These are phyloP conservation scores for Sporothrix dimorphospora DNA, from an alignment of 2,329 filamentous ascomycete species.

Conservation along the genomic window DNA sequence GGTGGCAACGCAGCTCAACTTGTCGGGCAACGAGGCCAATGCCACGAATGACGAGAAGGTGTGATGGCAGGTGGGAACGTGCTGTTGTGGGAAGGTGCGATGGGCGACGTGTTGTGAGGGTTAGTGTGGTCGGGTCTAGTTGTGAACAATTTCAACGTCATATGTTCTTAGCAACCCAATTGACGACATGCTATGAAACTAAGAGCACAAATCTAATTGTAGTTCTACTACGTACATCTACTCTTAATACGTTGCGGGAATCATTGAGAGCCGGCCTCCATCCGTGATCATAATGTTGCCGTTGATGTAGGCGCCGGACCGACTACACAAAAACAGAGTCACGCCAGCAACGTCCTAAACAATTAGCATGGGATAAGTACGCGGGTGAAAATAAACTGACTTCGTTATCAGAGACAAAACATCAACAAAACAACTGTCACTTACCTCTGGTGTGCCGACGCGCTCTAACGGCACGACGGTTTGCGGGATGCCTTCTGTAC, in stretches of 20 bases:
- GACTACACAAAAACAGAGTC: constrained; percentile 16
- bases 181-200: no score
- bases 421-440: not conserved
- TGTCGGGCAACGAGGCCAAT: constrained; percentile 4
- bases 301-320: constrained; percentile 19
- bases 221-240: not conserved
- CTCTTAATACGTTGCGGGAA: not conserved
- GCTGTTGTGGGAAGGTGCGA: not conserved
- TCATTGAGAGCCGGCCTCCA: constrained; percentile 6
- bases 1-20: constrained; percentile 30
- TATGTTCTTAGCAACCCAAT: not conserved
- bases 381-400: not conserved
- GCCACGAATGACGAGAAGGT: constrained; percentile 7
- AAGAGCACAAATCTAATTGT: not conserved
- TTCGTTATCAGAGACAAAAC: not conserved
- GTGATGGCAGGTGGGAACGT: not conserved
- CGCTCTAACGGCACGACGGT: not conserved
- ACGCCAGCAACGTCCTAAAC: constrained; percentile 8
- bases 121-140: not conserved
- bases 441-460: constrained; percentile 1
- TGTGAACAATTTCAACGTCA: not conserved
- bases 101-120: not conserved
- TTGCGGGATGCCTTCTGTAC: not conserved
- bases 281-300: constrained; percentile 18
- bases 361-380: not conserved